phyloP scores from a whole-genome alignment of 768 basidiomycete species.

The Tylopilus subfusipes region DNA sequence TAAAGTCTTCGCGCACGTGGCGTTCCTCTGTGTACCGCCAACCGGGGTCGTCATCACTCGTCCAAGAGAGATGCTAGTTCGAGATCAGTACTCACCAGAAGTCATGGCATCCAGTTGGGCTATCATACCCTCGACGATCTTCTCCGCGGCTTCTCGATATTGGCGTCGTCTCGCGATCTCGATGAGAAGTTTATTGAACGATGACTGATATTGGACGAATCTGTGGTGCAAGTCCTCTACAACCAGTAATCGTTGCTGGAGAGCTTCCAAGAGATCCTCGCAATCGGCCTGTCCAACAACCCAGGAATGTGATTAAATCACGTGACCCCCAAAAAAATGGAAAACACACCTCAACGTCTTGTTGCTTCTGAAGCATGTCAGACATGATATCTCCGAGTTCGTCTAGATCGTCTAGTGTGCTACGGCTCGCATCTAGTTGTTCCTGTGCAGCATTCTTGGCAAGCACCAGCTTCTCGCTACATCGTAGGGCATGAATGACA shows the following conservation, averaged over 20 bases:
- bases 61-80: neutral
- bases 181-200: slow-evolving; percentile 69
- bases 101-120: slow-evolving; percentile 60
- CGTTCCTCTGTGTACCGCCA: slow-evolving; percentile 54
- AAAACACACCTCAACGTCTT: slow-evolving; percentile 57
- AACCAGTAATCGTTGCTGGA: slow-evolving; percentile 59
- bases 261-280: slow-evolving; percentile 47
- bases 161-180: slow-evolving; percentile 69
- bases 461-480: slow-evolving; percentile 50
- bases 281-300: slow-evolving; percentile 42
- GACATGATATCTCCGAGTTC: slow-evolving; percentile 77
- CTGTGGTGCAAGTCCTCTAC: slow-evolving; percentile 63
- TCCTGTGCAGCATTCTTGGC: slow-evolving; percentile 43
- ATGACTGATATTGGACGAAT: slow-evolving; percentile 65
- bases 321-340: neutral
- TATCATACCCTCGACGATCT: slow-evolving; percentile 63
- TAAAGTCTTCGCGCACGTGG: slow-evolving; percentile 61
- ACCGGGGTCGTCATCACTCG: neutral
- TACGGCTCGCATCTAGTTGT: slow-evolving; percentile 47
- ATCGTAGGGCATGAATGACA: slow-evolving; percentile 4
- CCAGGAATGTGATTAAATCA: neutral
- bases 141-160: slow-evolving; percentile 64
- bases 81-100: slow-evolving; percentile 46
- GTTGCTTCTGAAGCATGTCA: slow-evolving; percentile 70
- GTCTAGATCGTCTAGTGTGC: slow-evolving; percentile 62